phyloP scores from a whole-genome alignment of 768 basidiomycete species.

The Tulasnella calospora region DNA sequence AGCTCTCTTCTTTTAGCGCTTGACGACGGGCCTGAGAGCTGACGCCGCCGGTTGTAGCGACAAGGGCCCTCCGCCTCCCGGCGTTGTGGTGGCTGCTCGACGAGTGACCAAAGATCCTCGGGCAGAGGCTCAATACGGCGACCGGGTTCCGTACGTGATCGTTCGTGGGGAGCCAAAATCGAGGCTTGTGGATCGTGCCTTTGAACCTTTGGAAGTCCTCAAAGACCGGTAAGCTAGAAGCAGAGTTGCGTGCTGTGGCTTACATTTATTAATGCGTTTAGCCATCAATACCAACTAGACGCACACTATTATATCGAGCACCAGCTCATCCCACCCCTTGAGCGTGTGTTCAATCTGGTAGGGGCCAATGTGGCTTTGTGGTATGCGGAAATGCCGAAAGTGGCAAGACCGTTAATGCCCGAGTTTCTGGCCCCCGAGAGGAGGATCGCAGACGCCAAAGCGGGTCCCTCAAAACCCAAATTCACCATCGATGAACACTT shows the following conservation, averaged over 20 bases:
- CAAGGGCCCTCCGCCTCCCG: constrained; percentile 82
- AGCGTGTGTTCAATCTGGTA: constrained; percentile 84
- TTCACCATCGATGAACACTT: constrained; percentile 74
- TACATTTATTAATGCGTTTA: constrained; percentile 33
- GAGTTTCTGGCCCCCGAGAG: constrained; percentile 29
- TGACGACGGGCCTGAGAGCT: neutral
- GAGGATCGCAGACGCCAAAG: constrained; percentile 39
- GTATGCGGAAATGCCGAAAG: constrained; percentile 83
- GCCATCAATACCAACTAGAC: constrained; percentile 66
- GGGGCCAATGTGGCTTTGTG: constrained; percentile 83
- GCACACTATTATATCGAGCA: constrained; percentile 81
- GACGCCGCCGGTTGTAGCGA: constrained; percentile 49
- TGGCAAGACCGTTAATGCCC: constrained; percentile 37
- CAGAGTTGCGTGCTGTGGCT: neutral
- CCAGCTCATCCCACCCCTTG: constrained; percentile 83
- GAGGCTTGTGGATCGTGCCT: constrained; percentile 68
- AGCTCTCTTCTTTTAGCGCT: too few relatives aligned
- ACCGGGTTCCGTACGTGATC: constrained; percentile 90
- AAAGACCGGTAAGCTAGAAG: constrained; percentile 49
- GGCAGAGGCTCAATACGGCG: constrained; percentile 85
- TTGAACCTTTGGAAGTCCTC: constrained; percentile 67
- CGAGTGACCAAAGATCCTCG: constrained; percentile 68
- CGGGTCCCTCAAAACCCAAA: constrained; percentile 31
- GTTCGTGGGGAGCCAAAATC: constrained; percentile 55
- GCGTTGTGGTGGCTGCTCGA: constrained; percentile 77